Evolutionary conservation across 1,139 yeast genomes (phyloP).

Genomic region (Lodderomyces pseudojiufengensis): DNA sequence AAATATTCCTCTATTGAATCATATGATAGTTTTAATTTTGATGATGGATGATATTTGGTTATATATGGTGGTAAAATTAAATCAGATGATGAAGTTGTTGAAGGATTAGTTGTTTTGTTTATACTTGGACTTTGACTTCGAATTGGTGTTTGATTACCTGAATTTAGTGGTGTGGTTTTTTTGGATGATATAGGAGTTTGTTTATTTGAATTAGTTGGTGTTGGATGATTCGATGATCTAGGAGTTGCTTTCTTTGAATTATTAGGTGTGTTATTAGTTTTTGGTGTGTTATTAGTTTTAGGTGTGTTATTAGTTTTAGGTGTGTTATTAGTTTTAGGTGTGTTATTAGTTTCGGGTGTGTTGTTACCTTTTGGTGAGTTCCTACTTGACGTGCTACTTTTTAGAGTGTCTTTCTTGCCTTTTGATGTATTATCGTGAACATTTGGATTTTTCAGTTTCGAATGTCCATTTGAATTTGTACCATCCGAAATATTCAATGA

Average conservation of each 20-base stretch:
- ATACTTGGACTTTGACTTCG: background rate
- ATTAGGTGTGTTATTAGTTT: slow-evolving; percentile 2
- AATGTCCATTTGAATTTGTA: background rate
- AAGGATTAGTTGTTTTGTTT: background rate
- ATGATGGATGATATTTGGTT: slow-evolving; percentile 25
- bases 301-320: no score
- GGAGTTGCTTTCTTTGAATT: background rate
- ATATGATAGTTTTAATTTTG: slow-evolving; percentile 43
- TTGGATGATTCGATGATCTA: background rate
- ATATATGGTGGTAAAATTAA: slow-evolving; percentile 26
- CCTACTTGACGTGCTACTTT: no score
- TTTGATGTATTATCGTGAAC: no score
- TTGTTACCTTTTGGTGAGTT: no score
- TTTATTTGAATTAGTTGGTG: background rate
- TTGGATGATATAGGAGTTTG: background rate
- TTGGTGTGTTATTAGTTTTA: background rate
- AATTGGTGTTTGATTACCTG: slow-evolving; percentile 5
- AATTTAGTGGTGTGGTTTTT: slow-evolving; percentile 1
- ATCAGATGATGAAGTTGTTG: slow-evolving; percentile 4
- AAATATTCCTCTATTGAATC: slow-evolving; percentile 51
- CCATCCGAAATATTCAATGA: no score
- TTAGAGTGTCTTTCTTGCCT: no score
- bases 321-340: no score
- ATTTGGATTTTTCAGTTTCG: no score
- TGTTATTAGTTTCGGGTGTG: no score